Conservation (phyloP, 78 protist genomes). For the Dictyostelium intermedium region DNA sequence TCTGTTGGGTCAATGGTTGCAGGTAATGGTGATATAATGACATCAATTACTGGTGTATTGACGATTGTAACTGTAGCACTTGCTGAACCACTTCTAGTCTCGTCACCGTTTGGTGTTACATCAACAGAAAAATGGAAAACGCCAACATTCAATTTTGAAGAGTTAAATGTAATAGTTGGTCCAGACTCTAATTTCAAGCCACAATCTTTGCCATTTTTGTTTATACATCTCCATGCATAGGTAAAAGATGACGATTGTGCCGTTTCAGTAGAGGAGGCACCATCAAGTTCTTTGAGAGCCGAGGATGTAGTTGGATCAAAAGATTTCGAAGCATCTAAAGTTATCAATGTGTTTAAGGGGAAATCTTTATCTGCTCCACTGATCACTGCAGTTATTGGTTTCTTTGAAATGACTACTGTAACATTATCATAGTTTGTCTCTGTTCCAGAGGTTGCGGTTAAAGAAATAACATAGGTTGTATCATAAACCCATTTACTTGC, state of each 20-base stretch:
- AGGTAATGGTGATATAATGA: background rate
- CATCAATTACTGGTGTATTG: slow-evolving; percentile 4
- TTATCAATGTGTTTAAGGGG: background rate
- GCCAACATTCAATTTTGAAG: slow-evolving; percentile 10
- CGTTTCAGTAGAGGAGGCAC: background rate
- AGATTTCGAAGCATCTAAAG: slow-evolving; percentile 11
- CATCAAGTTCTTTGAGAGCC: background rate
- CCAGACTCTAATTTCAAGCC: background rate
- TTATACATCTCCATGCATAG: slow-evolving; percentile 24
- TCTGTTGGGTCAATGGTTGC: slow-evolving; percentile 16
- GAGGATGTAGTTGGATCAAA: background rate
- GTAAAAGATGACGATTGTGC: background rate
- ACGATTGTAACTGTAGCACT: background rate
- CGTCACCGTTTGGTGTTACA: slow-evolving; percentile 19
- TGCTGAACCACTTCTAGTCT: background rate
- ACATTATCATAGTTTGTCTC: background rate
- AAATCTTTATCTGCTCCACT: slow-evolving; percentile 41
- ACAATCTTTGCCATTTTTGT: background rate
- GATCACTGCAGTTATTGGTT: background rate
- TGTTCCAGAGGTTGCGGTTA: slow-evolving; percentile 21
- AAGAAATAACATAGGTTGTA: slow-evolving; percentile 1
- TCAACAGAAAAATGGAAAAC: slow-evolving; percentile 12
- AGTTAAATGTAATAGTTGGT: background rate
- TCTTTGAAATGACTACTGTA: background rate
- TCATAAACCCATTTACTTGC: background rate